phyloP scores from a whole-genome alignment of 139 green algal species.

The Chlorella sp. region DNA sequence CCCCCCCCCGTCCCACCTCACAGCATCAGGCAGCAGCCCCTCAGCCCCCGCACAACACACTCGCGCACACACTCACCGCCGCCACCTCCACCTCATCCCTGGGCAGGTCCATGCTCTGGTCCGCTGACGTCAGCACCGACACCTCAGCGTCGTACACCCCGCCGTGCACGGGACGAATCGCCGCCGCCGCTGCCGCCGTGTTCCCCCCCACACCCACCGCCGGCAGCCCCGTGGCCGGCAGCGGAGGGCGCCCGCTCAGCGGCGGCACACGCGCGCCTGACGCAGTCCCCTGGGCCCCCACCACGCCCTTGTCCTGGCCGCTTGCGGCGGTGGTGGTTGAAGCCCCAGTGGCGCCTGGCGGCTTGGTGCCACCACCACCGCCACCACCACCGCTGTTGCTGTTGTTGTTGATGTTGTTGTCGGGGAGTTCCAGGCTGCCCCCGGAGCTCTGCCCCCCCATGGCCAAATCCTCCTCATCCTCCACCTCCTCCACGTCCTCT shows the following conservation, averaged over 20 bases:
- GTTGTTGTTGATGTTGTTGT: background rate
- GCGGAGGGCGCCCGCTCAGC: no score
- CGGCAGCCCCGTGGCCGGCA: no score
- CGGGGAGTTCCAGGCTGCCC: background rate
- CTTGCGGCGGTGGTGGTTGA: no score
- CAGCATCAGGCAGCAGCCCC: background rate
- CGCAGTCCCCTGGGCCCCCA: no score
- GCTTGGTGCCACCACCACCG: no score
- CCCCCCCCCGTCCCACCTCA: background rate
- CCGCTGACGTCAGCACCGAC: background rate
- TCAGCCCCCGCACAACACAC: background rate
- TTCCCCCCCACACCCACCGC: no score
- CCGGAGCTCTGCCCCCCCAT: background rate
- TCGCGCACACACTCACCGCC: background rate
- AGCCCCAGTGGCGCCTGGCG: no score
- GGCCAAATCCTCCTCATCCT: no score
- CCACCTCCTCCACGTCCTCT: no score
- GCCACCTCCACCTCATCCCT: background rate
- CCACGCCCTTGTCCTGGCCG: no score
- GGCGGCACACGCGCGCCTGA: no score
- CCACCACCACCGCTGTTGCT: background rate
- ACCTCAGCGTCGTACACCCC: conserved; percentile 1
- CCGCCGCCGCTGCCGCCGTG: no score
- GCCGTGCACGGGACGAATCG: background rate
- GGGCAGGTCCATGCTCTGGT: background rate